Base-by-base conservation (phyloP, 2,329 filamentous ascomycete species). In the Venturia oleaginea region DNA sequence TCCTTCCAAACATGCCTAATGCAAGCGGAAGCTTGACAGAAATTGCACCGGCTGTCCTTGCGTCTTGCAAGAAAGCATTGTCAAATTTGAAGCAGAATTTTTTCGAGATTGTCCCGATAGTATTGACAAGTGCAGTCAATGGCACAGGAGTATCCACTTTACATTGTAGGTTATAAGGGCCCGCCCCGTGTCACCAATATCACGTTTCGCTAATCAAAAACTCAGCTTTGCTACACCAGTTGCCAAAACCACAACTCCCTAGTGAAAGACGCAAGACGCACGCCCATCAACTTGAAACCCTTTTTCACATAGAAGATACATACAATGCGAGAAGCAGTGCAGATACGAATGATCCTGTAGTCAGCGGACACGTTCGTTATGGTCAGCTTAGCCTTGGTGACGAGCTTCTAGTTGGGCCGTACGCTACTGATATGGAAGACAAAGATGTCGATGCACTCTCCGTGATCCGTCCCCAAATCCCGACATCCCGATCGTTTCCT, bases 221-320 rank as follows among this genome's bases (percentile, higher is more conserved):
- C 15, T 5, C 15, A 57, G 51, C 91, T 22, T 81, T 97, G 24
- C 79, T 99, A 15, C 84, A 87, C 65, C 84, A 83, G 64, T 79
- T 99, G 48, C 92, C 92, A 0, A 80, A 93, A 27, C 87, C 73
- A 1, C 48, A 68, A 2, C 22, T 48, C 30, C 46, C 68, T 5
- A 65, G 69, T 11, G 57, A 66, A 19, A 59, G 65, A 3, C 61
- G 60, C n/a, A 64, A 38, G 42, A 34, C 19, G 34, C 19, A 30
- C 38, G 19, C 1, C 67, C 15, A 51, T 63, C 59, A 67, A 27
- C 84, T 86, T 1, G 78, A 79, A 4, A 84, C 84, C 40, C 77
- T 97, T 1, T 97, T 97, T 71, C 90, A 97, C 71, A 84, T 97
- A 30, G 93, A 97, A 72, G 93, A 97, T 69, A 86, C 92, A 0